Percentiles rank a stretch among this genome's conserved stretches.
Conservation (phyloP, 2,329 filamentous ascomycete species). For the Stachybotrys chlorohalonatus region DNA sequence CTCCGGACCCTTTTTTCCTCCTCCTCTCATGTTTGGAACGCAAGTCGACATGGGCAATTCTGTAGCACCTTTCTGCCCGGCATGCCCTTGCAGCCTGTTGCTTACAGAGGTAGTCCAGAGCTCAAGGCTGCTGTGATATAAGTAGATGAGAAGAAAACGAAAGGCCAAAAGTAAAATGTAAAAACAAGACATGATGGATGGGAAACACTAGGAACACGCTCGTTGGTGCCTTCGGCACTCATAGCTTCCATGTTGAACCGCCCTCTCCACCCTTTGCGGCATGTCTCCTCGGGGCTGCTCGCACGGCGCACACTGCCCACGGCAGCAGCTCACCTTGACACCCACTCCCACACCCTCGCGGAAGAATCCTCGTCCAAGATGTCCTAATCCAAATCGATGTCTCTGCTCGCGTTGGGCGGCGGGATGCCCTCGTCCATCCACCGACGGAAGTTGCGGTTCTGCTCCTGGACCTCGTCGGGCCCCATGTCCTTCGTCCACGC, state of each 20-base stretch:
- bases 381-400: conserved; percentile 20
- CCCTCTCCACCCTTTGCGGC: background rate
- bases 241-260: background rate
- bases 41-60: background rate
- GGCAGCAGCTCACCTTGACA: no score
- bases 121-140: background rate
- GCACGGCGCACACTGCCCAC: no score
- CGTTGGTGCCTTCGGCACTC: background rate
- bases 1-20: conserved; percentile 1
- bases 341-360: no score
- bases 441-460: conserved; percentile 54
- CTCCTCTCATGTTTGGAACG: background rate
- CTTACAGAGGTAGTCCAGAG: no score
- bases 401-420: conserved; percentile 23
- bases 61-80: background rate
- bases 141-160: conserved; percentile 1
- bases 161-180: conserved; percentile 6
- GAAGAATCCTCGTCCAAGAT: no score
- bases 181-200: conserved; percentile 5
- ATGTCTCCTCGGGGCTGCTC: no score
- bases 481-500: conserved; percentile 73
- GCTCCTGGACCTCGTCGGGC: conserved; percentile 66
- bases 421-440: conserved; percentile 42
- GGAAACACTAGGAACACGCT: conserved; percentile 8
- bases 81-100: background rate